Evolutionary conservation across 2,329 filamentous ascomycete genomes (phyloP).

Genomic region (Nannizziopsis arthrosporioides): DNA sequence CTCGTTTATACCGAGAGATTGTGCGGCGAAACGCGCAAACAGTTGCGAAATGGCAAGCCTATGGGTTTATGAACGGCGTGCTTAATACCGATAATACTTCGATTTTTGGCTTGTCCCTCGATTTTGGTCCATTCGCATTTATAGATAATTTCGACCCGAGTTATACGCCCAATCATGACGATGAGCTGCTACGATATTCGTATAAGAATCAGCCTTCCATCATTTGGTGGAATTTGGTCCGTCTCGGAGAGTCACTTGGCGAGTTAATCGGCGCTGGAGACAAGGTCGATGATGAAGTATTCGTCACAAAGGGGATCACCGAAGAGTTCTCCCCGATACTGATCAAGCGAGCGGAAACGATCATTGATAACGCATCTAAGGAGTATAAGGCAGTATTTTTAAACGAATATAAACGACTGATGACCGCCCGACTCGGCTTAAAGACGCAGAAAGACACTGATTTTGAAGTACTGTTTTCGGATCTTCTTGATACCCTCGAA

Average conservation of each 20-base stretch:
- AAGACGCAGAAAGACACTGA: slow-evolving; percentile 57
- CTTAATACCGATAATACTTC: slow-evolving; percentile 97
- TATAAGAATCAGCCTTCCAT: slow-evolving; percentile 92
- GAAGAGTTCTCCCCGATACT: slow-evolving; percentile 59
- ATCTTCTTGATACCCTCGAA: slow-evolving; percentile 70
- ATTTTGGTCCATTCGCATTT: slow-evolving; percentile 95
- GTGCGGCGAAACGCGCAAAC: slow-evolving; percentile 73
- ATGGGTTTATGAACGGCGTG: slow-evolving; percentile 98
- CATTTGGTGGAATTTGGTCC: slow-evolving; percentile 97
- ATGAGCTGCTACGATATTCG: slow-evolving; percentile 71
- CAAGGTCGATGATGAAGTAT: slow-evolving; percentile 58
- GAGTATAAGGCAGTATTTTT: slow-evolving; percentile 84
- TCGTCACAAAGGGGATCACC: slow-evolving; percentile 59
- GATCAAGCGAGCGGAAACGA: slow-evolving; percentile 64
- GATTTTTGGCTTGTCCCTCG: slow-evolving; percentile 74
- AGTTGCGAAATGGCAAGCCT: slow-evolving; percentile 90
- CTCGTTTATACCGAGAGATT: slow-evolving; percentile 77
- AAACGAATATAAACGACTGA: slow-evolving; percentile 75
- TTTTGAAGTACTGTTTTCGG: slow-evolving; percentile 71
- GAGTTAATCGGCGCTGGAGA: slow-evolving; percentile 73
- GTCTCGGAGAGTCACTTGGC: slow-evolving; percentile 76
- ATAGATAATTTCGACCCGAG: slow-evolving; percentile 90
- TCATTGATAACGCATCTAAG: slow-evolving; percentile 70
- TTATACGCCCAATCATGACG: slow-evolving; percentile 96
- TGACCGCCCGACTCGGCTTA: slow-evolving; percentile 69